These are phyloP conservation scores for Fraxinus quadrangulata DNA, from an alignment of 257 asterid species.

Conservation along the genomic window DNA sequence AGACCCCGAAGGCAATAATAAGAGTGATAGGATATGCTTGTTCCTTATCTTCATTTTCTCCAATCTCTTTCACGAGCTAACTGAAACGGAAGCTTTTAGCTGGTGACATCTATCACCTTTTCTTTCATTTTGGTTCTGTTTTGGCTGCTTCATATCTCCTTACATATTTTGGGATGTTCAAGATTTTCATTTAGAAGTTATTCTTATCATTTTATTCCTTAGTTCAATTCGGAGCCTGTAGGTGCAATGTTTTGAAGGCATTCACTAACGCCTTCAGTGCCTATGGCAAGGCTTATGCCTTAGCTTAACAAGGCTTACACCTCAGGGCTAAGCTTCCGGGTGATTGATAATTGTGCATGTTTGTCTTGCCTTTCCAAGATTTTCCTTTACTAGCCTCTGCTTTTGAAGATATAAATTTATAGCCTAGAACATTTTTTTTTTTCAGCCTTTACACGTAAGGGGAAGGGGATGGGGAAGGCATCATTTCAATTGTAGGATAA, in stretches of 20 bases:
- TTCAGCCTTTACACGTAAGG: no score
- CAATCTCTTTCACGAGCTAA: neutral
- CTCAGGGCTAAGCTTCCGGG: no score
- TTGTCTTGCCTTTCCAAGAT: no score
- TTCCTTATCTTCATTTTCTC: slow-evolving; percentile 9
- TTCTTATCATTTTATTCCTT: neutral
- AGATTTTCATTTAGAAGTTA: neutral
- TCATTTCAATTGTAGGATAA: neutral
- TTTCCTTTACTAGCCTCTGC: no score
- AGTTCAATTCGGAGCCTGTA: neutral
- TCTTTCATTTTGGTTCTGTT: neutral
- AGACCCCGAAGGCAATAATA: neutral
- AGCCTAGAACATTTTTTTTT: no score
- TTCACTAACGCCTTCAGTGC: slow-evolving; percentile 8
- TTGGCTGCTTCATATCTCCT: slow-evolving; percentile 1
- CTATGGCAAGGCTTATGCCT: neutral
- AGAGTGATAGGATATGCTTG: neutral
- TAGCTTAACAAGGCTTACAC: neutral
- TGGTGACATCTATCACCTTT: slow-evolving; percentile 14
- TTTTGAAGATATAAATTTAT: no score
- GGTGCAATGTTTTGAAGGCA: neutral
- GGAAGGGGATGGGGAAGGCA: no score
- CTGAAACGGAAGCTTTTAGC: slow-evolving; percentile 9
- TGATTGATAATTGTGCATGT: no score
- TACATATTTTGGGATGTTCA: neutral